Evolutionary conservation across 75 land plant genomes (phyloP).

Genomic region (Larix kaempferi): DNA sequence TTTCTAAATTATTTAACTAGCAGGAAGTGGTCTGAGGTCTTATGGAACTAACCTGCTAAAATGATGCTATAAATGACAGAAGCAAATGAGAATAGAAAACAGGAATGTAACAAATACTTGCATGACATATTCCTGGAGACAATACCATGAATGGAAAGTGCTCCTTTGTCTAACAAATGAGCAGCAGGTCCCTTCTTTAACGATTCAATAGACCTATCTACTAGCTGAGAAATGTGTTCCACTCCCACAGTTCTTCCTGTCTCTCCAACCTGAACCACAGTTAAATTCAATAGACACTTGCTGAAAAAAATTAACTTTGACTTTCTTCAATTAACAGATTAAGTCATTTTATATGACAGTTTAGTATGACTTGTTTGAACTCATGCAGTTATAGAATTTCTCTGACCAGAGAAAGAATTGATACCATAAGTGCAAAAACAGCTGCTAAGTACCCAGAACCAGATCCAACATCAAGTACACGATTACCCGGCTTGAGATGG

Average conservation of each 20-base stretch:
- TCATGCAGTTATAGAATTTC: not conserved
- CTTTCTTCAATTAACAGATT: not conserved
- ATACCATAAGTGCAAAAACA: conserved; percentile 78
- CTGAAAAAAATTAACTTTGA: not conserved
- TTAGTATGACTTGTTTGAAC: not conserved
- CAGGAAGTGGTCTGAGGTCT: not conserved
- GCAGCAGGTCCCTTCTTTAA: conserved; percentile 68
- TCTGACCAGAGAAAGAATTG: not conserved
- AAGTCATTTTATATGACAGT: not conserved
- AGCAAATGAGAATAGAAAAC: not conserved
- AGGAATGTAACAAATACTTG: not conserved
- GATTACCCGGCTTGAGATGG: conserved; percentile 34
- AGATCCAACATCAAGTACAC: conserved; percentile 87
- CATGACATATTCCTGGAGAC: conserved; percentile 3
- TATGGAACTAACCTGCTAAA: not conserved
- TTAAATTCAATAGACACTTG: not conserved
- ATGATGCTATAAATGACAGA: not conserved
- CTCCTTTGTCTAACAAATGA: conserved; percentile 55
- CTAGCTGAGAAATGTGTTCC: conserved; percentile 86
- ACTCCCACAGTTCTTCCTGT: conserved; percentile 80
- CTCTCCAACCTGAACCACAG: conserved; percentile 46
- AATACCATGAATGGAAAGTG: conserved; percentile 66
- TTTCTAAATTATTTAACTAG: not conserved
- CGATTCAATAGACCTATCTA: conserved; percentile 58
- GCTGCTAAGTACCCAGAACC: conserved; percentile 66